Conservation (phyloP, 352 stramenopile genomes). For the Phytophthora megakarya region DNA sequence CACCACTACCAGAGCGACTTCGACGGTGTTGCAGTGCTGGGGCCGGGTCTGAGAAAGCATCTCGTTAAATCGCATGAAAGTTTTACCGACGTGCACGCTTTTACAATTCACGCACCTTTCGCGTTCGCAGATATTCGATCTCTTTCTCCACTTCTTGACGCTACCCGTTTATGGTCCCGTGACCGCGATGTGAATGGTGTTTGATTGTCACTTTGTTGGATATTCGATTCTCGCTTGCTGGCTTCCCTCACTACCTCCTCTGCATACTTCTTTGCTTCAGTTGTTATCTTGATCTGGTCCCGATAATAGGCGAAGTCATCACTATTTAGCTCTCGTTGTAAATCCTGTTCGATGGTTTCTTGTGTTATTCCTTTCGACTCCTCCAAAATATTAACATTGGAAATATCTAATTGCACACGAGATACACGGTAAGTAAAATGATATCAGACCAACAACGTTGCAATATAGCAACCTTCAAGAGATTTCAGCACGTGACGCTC, state of each 20-base stretch:
- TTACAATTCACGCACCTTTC: conserved; percentile 12
- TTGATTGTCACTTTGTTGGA: not conserved
- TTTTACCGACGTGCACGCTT: not conserved
- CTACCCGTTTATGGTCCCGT: conserved; percentile 21
- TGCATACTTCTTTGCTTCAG: conserved; percentile 17
- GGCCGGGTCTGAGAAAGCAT: conserved; percentile 9
- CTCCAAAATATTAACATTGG: conserved; percentile 58
- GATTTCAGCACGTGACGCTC: conserved; percentile 53
- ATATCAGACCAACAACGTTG: not conserved
- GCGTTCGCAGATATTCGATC: not conserved
- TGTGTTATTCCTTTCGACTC: conserved; percentile 50
- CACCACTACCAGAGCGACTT: conserved; percentile 16
- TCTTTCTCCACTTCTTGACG: conserved; percentile 12
- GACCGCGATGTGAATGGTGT: conserved; percentile 3
- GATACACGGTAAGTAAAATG: not conserved
- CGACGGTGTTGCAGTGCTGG: conserved; percentile 7
- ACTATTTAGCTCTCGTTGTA: conserved; percentile 55
- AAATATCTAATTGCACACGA: conserved; percentile 45
- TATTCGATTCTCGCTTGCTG: not conserved
- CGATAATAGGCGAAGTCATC: conserved; percentile 45
- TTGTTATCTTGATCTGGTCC: conserved; percentile 37
- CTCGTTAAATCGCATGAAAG: not conserved
- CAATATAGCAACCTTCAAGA: conserved; percentile 39
- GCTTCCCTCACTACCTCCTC: not conserved
- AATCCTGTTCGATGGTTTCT: conserved; percentile 53